Conservation (phyloP, 2,329 filamentous ascomycete species). For the Fusarium brachygibbosum region DNA sequence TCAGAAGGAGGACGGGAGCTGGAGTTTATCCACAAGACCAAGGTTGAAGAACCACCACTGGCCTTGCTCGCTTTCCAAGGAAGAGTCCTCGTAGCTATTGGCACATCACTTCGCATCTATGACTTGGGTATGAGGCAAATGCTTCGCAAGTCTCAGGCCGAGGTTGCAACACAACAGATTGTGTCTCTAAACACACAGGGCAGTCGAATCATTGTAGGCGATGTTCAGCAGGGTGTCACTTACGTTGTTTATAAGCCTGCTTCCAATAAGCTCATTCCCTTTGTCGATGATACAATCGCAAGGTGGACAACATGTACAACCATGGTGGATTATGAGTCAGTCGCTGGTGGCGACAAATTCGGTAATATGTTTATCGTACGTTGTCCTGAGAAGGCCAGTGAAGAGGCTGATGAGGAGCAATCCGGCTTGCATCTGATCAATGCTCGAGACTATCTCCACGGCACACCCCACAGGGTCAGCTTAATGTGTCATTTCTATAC, state of each 20-base stretch:
- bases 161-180: constrained; percentile 85
- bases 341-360: constrained; percentile 96
- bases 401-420: constrained; percentile 92
- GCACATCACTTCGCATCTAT: constrained; percentile 85
- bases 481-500: constrained; percentile 91
- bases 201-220: constrained; percentile 89
- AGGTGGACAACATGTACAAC: constrained; percentile 91
- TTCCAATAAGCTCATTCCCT: constrained; percentile 92
- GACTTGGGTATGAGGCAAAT: constrained; percentile 94
- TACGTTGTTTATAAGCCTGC: constrained; percentile 95
- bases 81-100: constrained; percentile 86
- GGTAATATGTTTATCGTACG: constrained; percentile 95
- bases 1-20: constrained; percentile 87
- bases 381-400: constrained; percentile 85
- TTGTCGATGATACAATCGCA: constrained; percentile 89
- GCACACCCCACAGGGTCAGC: constrained; percentile 85
- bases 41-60: constrained; percentile 87
- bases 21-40: constrained; percentile 97
- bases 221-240: constrained; percentile 91
- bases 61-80: constrained; percentile 96
- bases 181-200: constrained; percentile 91
- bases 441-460: constrained; percentile 89
- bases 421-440: constrained; percentile 92
- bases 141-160: constrained; percentile 89
- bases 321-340: constrained; percentile 98